phyloP scores from a whole-genome alignment of 2,329 filamentous ascomycete species.

The Neonectria ditissima region DNA sequence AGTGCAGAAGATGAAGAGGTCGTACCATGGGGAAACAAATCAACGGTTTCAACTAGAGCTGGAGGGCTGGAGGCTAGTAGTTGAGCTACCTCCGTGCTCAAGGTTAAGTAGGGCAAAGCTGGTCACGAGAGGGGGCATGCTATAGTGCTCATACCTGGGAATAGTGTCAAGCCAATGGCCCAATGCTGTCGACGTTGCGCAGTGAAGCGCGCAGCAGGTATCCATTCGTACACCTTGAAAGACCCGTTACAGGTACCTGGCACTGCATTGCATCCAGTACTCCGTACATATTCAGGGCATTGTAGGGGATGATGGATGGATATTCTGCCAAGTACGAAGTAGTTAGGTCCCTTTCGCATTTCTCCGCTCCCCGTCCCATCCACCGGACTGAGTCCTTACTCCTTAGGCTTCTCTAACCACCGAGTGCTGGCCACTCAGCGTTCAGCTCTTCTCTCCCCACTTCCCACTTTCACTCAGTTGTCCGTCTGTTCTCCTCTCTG shows the following conservation, averaged over 20 bases:
- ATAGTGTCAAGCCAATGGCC: background rate
- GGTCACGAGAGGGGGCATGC: background rate
- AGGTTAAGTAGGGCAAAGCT: too few species aligned
- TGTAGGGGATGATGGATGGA: too few species aligned
- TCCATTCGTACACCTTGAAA: too few species aligned
- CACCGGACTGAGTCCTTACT: background rate
- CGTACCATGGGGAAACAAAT: conserved; percentile 3
- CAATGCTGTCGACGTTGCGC: background rate
- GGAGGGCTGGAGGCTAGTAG: background rate
- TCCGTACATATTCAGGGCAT: too few species aligned
- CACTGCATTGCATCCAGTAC: background rate
- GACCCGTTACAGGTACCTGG: background rate
- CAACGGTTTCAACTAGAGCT: background rate
- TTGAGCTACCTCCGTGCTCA: background rate
- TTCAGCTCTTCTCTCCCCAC: background rate
- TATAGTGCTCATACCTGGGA: background rate
- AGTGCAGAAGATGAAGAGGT: background rate
- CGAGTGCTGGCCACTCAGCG: too few species aligned
- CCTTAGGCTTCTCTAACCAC: background rate
- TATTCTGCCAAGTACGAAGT: too few species aligned
- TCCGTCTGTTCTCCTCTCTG: background rate
- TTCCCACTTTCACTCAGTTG: background rate
- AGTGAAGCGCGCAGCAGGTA: too few species aligned
- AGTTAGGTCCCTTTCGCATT: background rate
- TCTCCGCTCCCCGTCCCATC: background rate